These are phyloP conservation scores for Dryas octopetala DNA, from an alignment of 306 rosid genomes.

Conservation along the genomic window DNA sequence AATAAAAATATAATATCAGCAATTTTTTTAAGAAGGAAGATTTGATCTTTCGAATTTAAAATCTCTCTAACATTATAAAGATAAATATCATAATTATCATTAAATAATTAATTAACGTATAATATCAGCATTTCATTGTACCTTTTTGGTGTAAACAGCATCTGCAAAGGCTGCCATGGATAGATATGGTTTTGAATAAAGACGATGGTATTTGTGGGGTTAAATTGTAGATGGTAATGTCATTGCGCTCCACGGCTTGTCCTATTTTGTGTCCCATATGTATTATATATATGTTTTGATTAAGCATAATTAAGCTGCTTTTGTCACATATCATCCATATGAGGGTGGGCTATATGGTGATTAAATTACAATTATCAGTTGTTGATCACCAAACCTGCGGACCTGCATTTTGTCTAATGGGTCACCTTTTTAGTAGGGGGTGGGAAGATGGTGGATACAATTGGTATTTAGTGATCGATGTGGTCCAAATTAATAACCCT, in stretches of 20 bases:
- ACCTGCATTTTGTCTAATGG: constrained; percentile 27
- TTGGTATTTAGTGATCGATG: constrained; percentile 6
- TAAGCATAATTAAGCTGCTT: constrained; percentile 17
- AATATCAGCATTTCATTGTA: no score
- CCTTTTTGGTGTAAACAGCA: no score
- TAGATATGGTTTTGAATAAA: neutral
- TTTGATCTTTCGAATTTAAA: no score
- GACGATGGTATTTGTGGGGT: neutral
- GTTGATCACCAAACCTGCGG: constrained; percentile 27
- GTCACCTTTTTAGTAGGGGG: constrained; percentile 17
- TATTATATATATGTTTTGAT: constrained; percentile 19
- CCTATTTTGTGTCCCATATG: constrained; percentile 35
- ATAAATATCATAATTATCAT: no score
- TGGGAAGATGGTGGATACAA: constrained; percentile 19
- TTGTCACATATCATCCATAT: constrained; percentile 35
- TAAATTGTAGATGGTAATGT: constrained; percentile 16
- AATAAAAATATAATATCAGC: neutral
- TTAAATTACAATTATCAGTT: constrained; percentile 27
- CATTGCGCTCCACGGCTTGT: constrained; percentile 37
- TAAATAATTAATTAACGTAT: no score
- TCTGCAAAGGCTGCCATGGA: no score
- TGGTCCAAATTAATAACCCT: constrained; percentile 27
- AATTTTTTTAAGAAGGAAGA: no score
- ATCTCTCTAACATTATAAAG: no score
- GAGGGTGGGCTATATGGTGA: constrained; percentile 30